phyloP scores from a whole-genome alignment of 208 protist species.

The Leishmania turanica region DNA sequence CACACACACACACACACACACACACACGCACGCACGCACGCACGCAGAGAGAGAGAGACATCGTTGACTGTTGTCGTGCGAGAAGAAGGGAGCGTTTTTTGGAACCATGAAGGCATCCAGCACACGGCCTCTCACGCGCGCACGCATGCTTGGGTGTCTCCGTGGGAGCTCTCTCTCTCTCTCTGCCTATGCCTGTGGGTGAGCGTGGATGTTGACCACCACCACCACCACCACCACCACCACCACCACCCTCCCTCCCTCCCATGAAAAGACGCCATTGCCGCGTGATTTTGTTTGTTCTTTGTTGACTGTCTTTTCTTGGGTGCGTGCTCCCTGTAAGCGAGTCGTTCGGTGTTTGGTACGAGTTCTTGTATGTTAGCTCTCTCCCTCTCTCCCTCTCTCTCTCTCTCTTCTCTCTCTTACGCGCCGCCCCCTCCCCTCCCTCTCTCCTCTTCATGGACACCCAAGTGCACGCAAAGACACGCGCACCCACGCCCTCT shows the following conservation, averaged over 20 bases:
- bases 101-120: not conserved
- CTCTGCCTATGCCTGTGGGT: slow-evolving; percentile 16
- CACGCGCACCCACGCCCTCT: not conserved
- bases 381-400: not conserved
- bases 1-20: not conserved
- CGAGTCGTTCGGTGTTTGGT: not conserved
- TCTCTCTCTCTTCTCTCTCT: too few species aligned
- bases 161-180: not conserved
- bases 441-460: too few species aligned
- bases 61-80: not conserved
- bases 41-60: not conserved
- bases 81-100: not conserved
- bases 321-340: not conserved
- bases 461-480: not conserved
- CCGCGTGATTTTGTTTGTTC: not conserved
- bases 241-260: not conserved
- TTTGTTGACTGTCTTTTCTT: not conserved
- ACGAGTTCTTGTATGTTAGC: not conserved
- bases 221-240: not conserved
- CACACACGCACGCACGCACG: too few species aligned
- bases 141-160: not conserved
- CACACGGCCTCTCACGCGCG: not conserved
- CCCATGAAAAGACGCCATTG: not conserved
- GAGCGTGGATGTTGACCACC: not conserved
- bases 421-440: too few species aligned